Percentiles rank a stretch among this genome's conserved stretches.
Conservation (phyloP, 345 rosid genomes). For the Pugionium dolabratum region DNA sequence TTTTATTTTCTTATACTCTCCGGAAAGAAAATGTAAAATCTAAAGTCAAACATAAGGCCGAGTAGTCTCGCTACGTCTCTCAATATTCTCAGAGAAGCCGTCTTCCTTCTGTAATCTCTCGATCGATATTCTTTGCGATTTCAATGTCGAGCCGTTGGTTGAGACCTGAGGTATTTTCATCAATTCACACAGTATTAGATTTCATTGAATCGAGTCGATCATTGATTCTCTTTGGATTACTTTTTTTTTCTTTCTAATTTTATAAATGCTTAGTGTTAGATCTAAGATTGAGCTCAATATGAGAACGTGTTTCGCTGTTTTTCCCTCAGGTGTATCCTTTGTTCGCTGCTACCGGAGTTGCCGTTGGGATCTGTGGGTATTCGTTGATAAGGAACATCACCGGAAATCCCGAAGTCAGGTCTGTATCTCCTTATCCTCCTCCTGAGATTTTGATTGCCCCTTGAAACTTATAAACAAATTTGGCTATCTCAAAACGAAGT, state of each 20-base stretch:
- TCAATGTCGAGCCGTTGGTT: conserved; percentile 70
- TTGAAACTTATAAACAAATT: neutral
- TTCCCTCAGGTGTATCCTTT: conserved; percentile 77
- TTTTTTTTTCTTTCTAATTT: neutral
- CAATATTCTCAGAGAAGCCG: conserved; percentile 34
- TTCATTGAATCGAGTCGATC: neutral
- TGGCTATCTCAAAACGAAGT: neutral
- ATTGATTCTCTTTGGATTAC: conserved; percentile 15
- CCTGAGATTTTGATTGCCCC: neutral
- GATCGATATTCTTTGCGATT: conserved; percentile 21
- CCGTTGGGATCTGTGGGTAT: conserved; percentile 87
- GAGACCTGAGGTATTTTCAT: conserved; percentile 66
- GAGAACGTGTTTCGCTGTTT: neutral
- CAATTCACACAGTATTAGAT: neutral
- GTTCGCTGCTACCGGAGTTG: conserved; percentile 84
- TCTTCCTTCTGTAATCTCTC: conserved; percentile 22
- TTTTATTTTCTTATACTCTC: neutral
- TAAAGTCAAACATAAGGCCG: conserved; percentile 19
- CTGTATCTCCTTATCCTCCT: neutral
- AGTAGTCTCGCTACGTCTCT: conserved; percentile 8
- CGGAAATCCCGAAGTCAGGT: conserved; percentile 99
- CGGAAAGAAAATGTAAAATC: conserved; percentile 21
- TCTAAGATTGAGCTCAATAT: conserved; percentile 22
- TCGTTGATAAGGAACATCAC: conserved; percentile 79
- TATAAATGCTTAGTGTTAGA: neutral